Evolutionary conservation across 345 rosid genomes (phyloP), one percentile per base, ranked within the genome.

Genomic region (Raphanus sativus): DNA sequence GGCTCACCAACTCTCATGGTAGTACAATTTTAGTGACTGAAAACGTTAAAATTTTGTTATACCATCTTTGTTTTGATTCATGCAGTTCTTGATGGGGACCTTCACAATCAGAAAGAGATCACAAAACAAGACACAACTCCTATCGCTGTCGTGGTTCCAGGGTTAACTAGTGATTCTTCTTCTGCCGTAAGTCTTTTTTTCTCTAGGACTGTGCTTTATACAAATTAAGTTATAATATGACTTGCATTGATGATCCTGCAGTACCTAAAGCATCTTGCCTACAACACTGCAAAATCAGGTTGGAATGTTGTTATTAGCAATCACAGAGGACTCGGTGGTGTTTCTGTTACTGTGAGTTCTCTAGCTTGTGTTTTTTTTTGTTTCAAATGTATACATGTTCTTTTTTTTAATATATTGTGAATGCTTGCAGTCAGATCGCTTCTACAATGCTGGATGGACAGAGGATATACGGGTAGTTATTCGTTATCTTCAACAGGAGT

Each of bases 391-490:
- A 9, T 40, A 40, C n/a, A 13, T 40, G 3, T 52, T 61, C 36
- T 62, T 21, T 1, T 2, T n/a, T 40, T 40, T 2, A 2, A 3
- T 40, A 40, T 10, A 13, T 40, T 40, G 48, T 10, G 13, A 40
- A 58, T 6, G 4, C 28, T 59, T 83, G 85, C 90, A 93, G 98
- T 90, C 98, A 0, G 98, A 91, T 84, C 84, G 90, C 82, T 90
- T 94, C 75, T 94, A 91, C 75, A 90, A 91, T 84, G 97, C 97
- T 76, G 98, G 97, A 58, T 90, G 91, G 89, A 94, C 98, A 6
- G 96, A 88, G 81, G 98, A 94, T 82, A 10, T 83, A 9, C 73
- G 96, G n/a, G 84, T 59, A 10, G 88, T 91, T 67, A 58, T 89
- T 67, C 76, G 72, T 62, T 80, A 85, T 83, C 91, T 94, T 71